phyloP scores from a whole-genome alignment of 208 protist species.

The Leishmania gerbilli region DNA sequence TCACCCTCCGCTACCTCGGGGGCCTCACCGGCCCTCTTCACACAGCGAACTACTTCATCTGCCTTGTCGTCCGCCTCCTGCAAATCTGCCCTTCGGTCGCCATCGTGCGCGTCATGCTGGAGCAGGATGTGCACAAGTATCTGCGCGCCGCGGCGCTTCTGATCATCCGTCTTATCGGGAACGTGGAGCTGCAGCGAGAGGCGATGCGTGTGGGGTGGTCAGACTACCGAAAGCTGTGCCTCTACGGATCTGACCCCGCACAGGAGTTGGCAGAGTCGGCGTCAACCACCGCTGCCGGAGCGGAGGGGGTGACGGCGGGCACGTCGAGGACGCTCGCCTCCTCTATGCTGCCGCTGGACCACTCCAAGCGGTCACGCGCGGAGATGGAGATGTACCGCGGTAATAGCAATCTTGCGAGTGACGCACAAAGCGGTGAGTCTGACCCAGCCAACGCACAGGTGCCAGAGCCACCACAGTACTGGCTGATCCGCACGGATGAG shows the following conservation, averaged over 20 bases:
- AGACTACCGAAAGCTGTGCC: constrained; percentile 78
- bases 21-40: constrained; percentile 57
- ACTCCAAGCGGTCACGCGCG: constrained; percentile 19
- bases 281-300: not conserved
- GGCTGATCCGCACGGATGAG: constrained; percentile 60
- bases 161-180: constrained; percentile 73
- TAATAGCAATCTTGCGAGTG: not conserved
- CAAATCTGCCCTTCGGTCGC: constrained; percentile 62
- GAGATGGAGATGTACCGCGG: not conserved
- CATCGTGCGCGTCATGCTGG: constrained; percentile 69
- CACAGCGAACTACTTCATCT: constrained; percentile 66
- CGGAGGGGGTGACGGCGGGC: not conserved
- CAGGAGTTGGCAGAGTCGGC: constrained; percentile 22
- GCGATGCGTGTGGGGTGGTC: constrained; percentile 55
- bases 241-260: constrained; percentile 59
- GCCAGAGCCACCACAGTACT: constrained; percentile 42
- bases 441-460: constrained; percentile 4
- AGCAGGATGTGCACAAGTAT: constrained; percentile 83
- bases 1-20: constrained; percentile 40
- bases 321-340: constrained; percentile 17
- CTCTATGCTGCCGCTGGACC: constrained; percentile 23
- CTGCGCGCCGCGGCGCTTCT: constrained; percentile 71
- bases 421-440: not conserved
- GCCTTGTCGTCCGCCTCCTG: constrained; percentile 63
- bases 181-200: constrained; percentile 43